These are phyloP conservation scores for Trametes cinnabarina DNA, from an alignment of 768 basidiomycete species.

Conservation along the genomic window DNA sequence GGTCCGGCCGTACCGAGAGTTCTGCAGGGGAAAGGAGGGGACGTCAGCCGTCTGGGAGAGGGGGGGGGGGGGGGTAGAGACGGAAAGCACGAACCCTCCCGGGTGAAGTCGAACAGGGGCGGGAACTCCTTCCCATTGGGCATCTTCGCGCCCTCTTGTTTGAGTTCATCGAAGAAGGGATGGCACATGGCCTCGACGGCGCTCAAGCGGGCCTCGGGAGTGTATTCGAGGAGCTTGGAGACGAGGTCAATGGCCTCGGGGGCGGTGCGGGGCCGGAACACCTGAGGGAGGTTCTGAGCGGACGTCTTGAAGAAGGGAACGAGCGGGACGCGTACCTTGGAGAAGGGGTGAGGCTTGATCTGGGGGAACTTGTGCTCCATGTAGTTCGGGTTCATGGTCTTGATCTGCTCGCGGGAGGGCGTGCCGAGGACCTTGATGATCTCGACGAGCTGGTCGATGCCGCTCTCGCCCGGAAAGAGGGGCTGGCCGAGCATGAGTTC, in stretches of 20 bases:
- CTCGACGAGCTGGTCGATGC: constrained; percentile 98
- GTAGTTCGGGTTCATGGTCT: constrained; percentile 99
- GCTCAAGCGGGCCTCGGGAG: constrained; percentile 89
- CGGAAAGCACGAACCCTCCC: constrained; percentile 69
- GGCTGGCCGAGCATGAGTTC: constrained; percentile 99
- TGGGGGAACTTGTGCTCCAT: constrained; percentile 99
- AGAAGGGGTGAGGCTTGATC: constrained; percentile 99
- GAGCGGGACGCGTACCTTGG: constrained; percentile 64
- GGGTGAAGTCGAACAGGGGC: constrained; percentile 89
- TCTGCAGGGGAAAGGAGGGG: constrained; percentile 48
- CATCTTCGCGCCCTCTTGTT: constrained; percentile 88
- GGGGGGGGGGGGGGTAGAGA: neutral
- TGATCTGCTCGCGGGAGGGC: constrained; percentile 98
- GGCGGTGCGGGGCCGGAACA: constrained; percentile 96
- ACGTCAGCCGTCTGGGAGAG: constrained; percentile 8
- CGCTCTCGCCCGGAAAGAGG: constrained; percentile 97
- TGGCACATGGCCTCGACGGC: constrained; percentile 91
- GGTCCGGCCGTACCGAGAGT: constrained; percentile 92
- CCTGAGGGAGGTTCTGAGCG: constrained; percentile 44
- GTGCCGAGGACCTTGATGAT: constrained; percentile 99
- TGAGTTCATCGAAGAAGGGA: constrained; percentile 96
- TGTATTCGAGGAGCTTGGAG: constrained; percentile 93
- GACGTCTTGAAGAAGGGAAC: constrained; percentile 1
- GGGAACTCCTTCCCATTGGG: constrained; percentile 98
- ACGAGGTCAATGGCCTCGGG: constrained; percentile 96